phyloP scores from a whole-genome alignment of 1,284 basidiomycete species.

The Schizopora paradoxa region DNA sequence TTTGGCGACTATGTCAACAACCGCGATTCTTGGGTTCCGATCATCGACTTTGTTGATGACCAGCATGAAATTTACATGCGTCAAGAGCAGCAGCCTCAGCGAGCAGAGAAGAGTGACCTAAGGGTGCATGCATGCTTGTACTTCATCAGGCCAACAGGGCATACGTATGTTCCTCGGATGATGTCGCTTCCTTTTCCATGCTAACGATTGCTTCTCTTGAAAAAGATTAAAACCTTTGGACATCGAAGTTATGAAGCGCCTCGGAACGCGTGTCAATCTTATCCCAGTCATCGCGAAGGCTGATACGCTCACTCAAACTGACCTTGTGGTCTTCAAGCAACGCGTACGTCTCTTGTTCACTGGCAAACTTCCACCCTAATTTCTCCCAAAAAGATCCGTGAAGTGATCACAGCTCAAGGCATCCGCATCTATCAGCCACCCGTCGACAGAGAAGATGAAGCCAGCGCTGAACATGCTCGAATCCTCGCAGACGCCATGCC shows the following conservation, averaged over 20 bases:
- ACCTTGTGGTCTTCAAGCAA: conserved; percentile 90
- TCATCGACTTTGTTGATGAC: conserved; percentile 99
- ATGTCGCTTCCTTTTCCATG: conserved; percentile 9
- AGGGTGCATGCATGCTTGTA: conserved; percentile 97
- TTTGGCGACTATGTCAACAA: conserved; percentile 99
- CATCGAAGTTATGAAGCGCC: conserved; percentile 98
- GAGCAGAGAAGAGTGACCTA: conserved; percentile 90
- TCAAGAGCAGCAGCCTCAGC: conserved; percentile 97
- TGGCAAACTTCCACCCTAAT: conserved; percentile 9
- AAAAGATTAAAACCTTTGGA: conserved; percentile 93
- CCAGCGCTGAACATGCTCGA: conserved; percentile 84
- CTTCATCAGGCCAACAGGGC: conserved; percentile 95
- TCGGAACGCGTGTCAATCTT: conserved; percentile 93
- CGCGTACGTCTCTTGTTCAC: conserved; percentile 51
- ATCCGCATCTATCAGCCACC: conserved; percentile 96
- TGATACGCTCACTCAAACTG: conserved; percentile 92
- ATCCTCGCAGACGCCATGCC: conserved; percentile 88
- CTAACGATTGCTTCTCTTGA: conserved; percentile 7
- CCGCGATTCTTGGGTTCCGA: conserved; percentile 96
- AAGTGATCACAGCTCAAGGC: conserved; percentile 85
- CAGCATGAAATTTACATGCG: conserved; percentile 99
- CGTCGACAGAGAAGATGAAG: conserved; percentile 87
- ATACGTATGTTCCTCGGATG: conserved; percentile 63
- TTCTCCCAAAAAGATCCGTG: conserved; percentile 61
- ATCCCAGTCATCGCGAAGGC: conserved; percentile 98